A percentile compares a stretch with the other conserved stretches of the same genome.
Conservation (phyloP, 1,284 basidiomycete genomes). For the Termitomyces sp. region DNA sequence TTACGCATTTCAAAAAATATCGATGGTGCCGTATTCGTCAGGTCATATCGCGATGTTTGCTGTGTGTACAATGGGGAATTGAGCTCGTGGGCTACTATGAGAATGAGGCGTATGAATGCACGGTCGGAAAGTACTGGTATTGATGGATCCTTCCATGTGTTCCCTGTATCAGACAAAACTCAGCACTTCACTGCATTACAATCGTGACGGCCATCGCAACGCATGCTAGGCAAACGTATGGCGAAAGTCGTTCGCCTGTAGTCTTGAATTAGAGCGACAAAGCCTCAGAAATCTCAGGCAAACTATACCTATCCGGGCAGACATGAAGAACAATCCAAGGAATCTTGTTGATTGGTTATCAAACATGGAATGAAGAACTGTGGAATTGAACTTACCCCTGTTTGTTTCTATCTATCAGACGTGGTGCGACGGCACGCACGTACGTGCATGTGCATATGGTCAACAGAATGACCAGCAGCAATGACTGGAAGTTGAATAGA, state of each 20-base stretch:
- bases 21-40: not conserved
- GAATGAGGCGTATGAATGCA: not conserved
- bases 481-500: conserved; percentile 95
- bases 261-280: not conserved
- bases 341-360: conserved; percentile 47
- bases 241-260: conserved; percentile 75
- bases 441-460: conserved; percentile 98
- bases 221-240: conserved; percentile 79
- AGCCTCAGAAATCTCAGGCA: not conserved
- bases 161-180: not conserved
- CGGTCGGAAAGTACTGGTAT: not conserved
- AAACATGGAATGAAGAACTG: not conserved
- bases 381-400: conserved; percentile 64
- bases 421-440: conserved; percentile 83
- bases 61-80: not conserved
- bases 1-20: not conserved
- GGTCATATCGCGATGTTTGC: not conserved
- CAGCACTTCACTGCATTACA: conserved; percentile 26
- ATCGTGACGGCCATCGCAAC: conserved; percentile 72
- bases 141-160: not conserved
- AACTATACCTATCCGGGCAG: conserved; percentile 78
- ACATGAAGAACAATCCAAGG: conserved; percentile 90
- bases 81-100: not conserved
- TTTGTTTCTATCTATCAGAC: conserved; percentile 90
- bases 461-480: conserved; percentile 89